phyloP scores from a whole-genome alignment of 2,329 filamentous ascomycete genomes.

The Ascochyta pisi region DNA sequence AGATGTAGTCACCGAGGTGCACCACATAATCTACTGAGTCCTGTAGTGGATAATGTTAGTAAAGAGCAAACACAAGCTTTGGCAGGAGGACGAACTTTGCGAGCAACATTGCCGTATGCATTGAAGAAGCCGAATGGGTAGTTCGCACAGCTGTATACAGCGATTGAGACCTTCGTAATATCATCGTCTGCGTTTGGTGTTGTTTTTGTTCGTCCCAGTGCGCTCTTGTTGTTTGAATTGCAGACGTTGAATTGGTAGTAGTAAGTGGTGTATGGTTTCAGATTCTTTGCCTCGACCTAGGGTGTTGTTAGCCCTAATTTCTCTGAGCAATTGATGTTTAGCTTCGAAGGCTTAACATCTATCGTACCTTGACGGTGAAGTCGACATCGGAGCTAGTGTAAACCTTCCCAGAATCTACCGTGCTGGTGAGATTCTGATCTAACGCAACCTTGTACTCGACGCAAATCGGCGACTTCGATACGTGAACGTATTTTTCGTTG shows the following conservation, averaged over 20 bases:
- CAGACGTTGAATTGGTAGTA: slow-evolving; percentile 76
- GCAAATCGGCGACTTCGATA: slow-evolving; percentile 69
- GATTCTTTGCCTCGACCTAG: slow-evolving; percentile 68
- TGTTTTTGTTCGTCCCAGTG: slow-evolving; percentile 74
- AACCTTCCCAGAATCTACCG: slow-evolving; percentile 64
- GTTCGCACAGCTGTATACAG: slow-evolving; percentile 73
- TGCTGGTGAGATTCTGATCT: slow-evolving; percentile 54
- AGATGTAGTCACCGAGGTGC: slow-evolving; percentile 55
- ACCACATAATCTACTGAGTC: slow-evolving; percentile 50
- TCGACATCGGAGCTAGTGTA: slow-evolving; percentile 78
- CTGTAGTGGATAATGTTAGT: slow-evolving; percentile 5
- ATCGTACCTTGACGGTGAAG: slow-evolving; percentile 72
- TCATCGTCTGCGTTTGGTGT: slow-evolving; percentile 64
- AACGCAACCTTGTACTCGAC: slow-evolving; percentile 68
- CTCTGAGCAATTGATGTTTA: neutral
- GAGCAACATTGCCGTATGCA: slow-evolving; percentile 51
- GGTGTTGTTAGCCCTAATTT: slow-evolving; percentile 4
- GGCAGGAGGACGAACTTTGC: slow-evolving; percentile 49
- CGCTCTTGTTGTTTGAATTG: slow-evolving; percentile 65
- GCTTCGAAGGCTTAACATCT: neutral
- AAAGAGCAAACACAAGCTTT: neutral
- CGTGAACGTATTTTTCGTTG: slow-evolving; percentile 59
- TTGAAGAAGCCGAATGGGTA: slow-evolving; percentile 58
- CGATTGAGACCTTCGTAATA: slow-evolving; percentile 65
- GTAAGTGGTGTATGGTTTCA: slow-evolving; percentile 70